Percentiles rank a stretch among this genome's conserved stretches.
These are phyloP conservation scores for Pueraria montana DNA, from an alignment of 306 rosid genomes.

Conservation along the genomic window DNA sequence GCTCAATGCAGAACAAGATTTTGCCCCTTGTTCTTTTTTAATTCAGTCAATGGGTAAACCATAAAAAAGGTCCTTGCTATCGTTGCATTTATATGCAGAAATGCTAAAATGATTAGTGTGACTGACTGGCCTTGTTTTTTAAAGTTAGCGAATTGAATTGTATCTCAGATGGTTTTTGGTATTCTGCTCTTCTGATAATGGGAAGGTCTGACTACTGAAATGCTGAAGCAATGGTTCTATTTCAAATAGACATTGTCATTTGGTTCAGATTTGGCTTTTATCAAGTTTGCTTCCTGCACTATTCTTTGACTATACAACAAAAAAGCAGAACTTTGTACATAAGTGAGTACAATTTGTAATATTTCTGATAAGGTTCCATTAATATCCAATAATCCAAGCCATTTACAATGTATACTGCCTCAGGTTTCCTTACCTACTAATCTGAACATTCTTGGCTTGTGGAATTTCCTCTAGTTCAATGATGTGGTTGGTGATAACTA, in stretches of 20 bases:
- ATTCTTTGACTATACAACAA: too few species aligned
- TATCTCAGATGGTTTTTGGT: neutral
- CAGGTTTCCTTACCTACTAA: neutral
- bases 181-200: slow-evolving; percentile 9
- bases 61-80: neutral
- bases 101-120: neutral
- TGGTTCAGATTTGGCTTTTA: neutral
- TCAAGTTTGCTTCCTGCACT: too few species aligned
- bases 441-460: neutral
- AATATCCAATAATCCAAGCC: neutral
- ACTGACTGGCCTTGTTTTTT: neutral
- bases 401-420: neutral
- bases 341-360: neutral
- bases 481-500: slow-evolving; percentile 1
- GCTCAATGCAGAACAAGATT: neutral
- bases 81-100: neutral
- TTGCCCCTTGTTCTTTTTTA: neutral
- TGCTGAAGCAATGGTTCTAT: neutral
- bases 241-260: neutral
- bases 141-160: neutral
- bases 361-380: neutral
- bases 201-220: neutral
- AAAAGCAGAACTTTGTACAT: too few species aligned
- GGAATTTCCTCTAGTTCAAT: neutral
- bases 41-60: neutral